Evolutionary conservation across 225 moss, liverwort and hornwort genomes (phyloP), one percentile per base, ranked within the genome.

Genomic region (Takakia lepidozioides): DNA sequence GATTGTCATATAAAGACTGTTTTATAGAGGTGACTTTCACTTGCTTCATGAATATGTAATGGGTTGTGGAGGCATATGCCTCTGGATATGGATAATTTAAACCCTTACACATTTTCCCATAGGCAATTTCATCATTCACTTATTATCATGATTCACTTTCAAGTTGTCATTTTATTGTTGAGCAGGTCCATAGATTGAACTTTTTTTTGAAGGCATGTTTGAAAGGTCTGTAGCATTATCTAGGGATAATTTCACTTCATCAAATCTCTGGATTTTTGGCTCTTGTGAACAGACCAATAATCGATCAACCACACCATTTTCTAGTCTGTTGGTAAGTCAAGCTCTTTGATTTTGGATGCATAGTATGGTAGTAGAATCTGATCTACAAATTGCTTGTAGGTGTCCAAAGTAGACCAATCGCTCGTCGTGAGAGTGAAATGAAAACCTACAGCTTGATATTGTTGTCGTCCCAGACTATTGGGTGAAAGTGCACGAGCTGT

Each of bases 281-380:
- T 28, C 30, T 17, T 51, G 1, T 51, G 29, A 17, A 51, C n/a
- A 4, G 13, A 10, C 28, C 1, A 51, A 29, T 14, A 1, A 51
- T 51, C 51, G n/a, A 51, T 51, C 1, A 51, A 32, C 51, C 51
- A 51, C 5, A 29, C 28, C 27, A 51, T 51, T 32, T 51, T 51
- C 20, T 51, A 20, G 18, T 30, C 24, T 9, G 10, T 28, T 19
- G 18, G 1, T 11, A 51, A 3, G 18, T 7, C 11, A 1, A 28
- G 1, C 17, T 5, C n/a, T 29, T 51, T 1, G 5, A 51, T 11
- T 32, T 32, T 7, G 11, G 11, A 5, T 10, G 18, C 1, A 15
- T 32, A 3, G 30, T 51, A 51, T 11, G 13, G 25, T 15, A 27
- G 5, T 15, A 51, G 16, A 0, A 51, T 23, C 14, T 51, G 9